Base-by-base conservation (phyloP, 83 land plant genomes). In the Diphasiastrum complanatum region DNA sequence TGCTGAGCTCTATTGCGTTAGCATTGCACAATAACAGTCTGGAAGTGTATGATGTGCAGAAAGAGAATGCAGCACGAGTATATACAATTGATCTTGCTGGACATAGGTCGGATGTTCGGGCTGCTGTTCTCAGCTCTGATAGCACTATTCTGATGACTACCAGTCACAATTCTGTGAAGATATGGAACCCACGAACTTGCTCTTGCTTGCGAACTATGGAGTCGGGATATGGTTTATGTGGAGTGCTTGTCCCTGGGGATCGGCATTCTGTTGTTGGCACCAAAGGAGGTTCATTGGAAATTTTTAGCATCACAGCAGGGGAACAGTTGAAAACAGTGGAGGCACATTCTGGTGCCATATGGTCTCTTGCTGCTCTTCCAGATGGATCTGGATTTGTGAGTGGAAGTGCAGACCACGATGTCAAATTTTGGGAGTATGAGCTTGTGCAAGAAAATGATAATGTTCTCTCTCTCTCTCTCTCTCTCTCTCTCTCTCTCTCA, bases 111-210 rank as follows among this genome's bases (percentile, higher is more conserved):
- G 93, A 77, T 72, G 62, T 95, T 23, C 72, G 97, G 63, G 84
- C 88, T 79, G 76, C 96, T 31, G 61, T 78, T 1, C 80, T 95
- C 2, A 95, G 85, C 48, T 60, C 81, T 35, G 99, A 95, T 57
- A 75, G 78, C 51, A 74, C 80, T 2, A 63, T 87, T 47, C 72
- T 95, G 61, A 78, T 95, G 85, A 87, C 99, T 51, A 91, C 99
- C 2, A 86, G 93, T 61, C 90, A 90, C 49, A 84, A 84, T 70
- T 71, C 79, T 28, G 84, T 79, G 3, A 92, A 95, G 60, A 75
- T 89, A 51, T 95, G 99, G 99, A 95, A 95, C 50, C 97, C 99
- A 25, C 80, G 78, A 60, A 78, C 89, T 51, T 81, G 93, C 24
- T 59, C 83, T 64, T 89, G 97, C 57, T 83, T 95, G 31, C 76